These are phyloP conservation scores for Chlorella variabilis DNA, from an alignment of 163 green algal genomes.

Conservation along the genomic window DNA sequence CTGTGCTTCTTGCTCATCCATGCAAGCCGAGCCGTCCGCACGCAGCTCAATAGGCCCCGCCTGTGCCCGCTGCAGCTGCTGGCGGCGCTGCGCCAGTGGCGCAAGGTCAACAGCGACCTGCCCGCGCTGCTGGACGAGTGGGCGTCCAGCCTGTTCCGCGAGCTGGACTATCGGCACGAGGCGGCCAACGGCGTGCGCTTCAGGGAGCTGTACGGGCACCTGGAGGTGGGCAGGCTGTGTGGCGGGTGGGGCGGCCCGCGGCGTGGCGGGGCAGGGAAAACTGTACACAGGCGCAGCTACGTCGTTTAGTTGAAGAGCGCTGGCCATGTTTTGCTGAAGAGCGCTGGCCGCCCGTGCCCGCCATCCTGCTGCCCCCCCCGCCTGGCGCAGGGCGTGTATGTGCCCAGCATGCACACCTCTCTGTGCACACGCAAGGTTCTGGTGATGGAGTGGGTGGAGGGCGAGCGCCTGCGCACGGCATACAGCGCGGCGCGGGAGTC, in stretches of 20 bases:
- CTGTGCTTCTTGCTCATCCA: not conserved
- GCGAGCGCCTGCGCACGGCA: constrained; percentile 77
- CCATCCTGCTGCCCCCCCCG: too few species aligned
- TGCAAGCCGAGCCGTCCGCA: too few species aligned
- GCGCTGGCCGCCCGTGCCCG: not conserved
- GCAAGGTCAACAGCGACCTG: constrained; percentile 82
- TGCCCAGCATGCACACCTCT: constrained; percentile 72
- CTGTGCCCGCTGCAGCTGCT: constrained; percentile 63
- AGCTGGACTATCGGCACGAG: constrained; percentile 90
- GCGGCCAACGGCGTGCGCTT: constrained; percentile 78
- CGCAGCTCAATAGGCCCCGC: not conserved
- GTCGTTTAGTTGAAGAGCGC: too few species aligned
- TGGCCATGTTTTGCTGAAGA: too few species aligned
- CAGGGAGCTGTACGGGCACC: constrained; percentile 71
- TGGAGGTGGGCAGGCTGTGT: constrained; percentile 63
- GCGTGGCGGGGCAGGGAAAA: not conserved
- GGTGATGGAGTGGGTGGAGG: constrained; percentile 95
- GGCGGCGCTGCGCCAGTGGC: constrained; percentile 45
- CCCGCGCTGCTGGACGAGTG: constrained; percentile 92
- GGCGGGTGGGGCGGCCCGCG: not conserved
- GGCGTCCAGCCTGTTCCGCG: constrained; percentile 83
- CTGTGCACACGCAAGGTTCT: constrained; percentile 81
- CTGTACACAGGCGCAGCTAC: too few species aligned
- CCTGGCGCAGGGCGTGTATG: constrained; percentile 74
- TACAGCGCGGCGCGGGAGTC: constrained; percentile 11